Percentiles rank a stretch among this genome's conserved stretches.
Evolutionary conservation across 805 yeast genomes (phyloP).

Genomic region (Candida xyloterini): DNA sequence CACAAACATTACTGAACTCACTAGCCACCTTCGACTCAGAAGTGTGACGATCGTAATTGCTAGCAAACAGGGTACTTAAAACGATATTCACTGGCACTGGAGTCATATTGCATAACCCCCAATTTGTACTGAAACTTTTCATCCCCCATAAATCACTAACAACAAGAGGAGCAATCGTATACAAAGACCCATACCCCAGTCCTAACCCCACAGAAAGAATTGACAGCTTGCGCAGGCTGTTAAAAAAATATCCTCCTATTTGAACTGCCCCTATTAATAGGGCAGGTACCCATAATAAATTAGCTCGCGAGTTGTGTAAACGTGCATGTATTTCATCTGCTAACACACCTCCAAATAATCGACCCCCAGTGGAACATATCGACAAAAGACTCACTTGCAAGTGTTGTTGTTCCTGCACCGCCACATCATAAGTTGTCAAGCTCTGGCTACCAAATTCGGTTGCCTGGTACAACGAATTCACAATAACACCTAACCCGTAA

Average conservation of each 20-base stretch:
- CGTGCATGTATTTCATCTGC: constrained; percentile 63
- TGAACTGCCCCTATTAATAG: constrained; percentile 49
- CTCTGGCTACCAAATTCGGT: constrained; percentile 15
- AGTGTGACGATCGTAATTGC: constrained; percentile 51
- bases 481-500: constrained; percentile 70
- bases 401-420: constrained; percentile 56
- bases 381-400: constrained; percentile 73
- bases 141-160: constrained; percentile 75
- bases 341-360: constrained; percentile 58
- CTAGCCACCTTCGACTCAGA: constrained; percentile 3
- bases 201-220: constrained; percentile 58
- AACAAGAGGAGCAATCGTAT: constrained; percentile 72
- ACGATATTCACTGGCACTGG: constrained; percentile 61
- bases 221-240: constrained; percentile 40
- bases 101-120: constrained; percentile 69
- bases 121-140: constrained; percentile 60
- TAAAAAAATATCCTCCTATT: constrained; percentile 39
- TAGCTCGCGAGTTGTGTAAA: constrained; percentile 28
- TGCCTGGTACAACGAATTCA: constrained; percentile 42
- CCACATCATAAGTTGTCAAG: constrained; percentile 15
- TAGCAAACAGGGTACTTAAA: constrained; percentile 63
- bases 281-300: constrained; percentile 54
- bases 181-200: constrained; percentile 67
- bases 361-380: constrained; percentile 61
- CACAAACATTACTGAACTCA: constrained; percentile 19